Conservation (phyloP, 345 rosid species). For the Odontarrhena argentea region DNA sequence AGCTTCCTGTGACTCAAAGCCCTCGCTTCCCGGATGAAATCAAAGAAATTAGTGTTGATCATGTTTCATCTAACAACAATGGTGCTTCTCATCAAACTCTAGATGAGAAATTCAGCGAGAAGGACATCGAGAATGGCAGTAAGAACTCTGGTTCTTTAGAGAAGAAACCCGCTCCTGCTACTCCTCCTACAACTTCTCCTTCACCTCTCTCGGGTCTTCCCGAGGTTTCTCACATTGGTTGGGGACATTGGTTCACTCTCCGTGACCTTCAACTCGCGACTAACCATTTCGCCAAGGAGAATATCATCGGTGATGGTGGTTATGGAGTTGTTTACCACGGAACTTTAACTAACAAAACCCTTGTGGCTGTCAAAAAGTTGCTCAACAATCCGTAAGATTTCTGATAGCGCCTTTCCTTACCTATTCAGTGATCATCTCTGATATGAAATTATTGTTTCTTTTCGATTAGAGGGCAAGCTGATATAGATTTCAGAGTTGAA, state of each 20-base stretch:
- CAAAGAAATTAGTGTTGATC: slow-evolving; percentile 84
- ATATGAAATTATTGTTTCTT: neutral
- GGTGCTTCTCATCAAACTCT: slow-evolving; percentile 44
- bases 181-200: slow-evolving; percentile 58
- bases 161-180: slow-evolving; percentile 54
- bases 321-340: slow-evolving; percentile 94
- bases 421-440: slow-evolving; percentile 27
- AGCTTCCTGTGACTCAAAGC: slow-evolving; percentile 54
- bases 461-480: slow-evolving; percentile 83
- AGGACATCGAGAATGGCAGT: slow-evolving; percentile 69
- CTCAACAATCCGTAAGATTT: slow-evolving; percentile 82
- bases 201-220: slow-evolving; percentile 85
- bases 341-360: slow-evolving; percentile 63
- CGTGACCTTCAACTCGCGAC: slow-evolving; percentile 90
- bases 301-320: slow-evolving; percentile 94
- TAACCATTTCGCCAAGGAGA: slow-evolving; percentile 72
- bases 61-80: slow-evolving; percentile 64
- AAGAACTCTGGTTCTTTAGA: slow-evolving; percentile 59
- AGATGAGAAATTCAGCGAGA: slow-evolving; percentile 58
- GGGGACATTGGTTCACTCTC: slow-evolving; percentile 99
- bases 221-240: slow-evolving; percentile 84
- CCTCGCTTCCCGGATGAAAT: slow-evolving; percentile 69
- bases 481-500: slow-evolving; percentile 94
- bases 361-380: slow-evolving; percentile 94
- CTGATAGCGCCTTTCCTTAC: slow-evolving; percentile 9